Evolutionary conservation across 129 eudicot species (phyloP).

Genomic region (Ambrosia artemisiifolia): DNA sequence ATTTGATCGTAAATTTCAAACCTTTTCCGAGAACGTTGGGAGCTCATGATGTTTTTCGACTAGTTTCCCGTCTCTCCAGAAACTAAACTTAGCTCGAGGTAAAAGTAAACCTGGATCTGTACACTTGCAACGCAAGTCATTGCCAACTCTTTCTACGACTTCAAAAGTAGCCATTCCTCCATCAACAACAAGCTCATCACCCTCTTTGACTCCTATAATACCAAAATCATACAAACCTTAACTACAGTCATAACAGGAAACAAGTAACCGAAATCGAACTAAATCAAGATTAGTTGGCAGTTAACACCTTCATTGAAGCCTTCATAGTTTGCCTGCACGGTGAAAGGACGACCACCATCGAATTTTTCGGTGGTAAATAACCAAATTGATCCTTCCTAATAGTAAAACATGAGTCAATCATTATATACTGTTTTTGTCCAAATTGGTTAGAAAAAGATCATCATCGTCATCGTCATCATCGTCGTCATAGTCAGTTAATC

Average conservation of each 20-base stretch:
- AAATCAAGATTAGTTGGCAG: neutral
- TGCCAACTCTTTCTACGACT: conserved; percentile 56
- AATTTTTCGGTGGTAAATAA: conserved; percentile 34
- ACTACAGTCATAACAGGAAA: neutral
- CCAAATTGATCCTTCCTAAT: conserved; percentile 72
- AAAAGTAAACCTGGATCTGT: conserved; percentile 59
- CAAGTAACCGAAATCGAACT: neutral
- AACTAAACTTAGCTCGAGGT: conserved; percentile 69
- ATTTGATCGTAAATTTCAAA: neutral
- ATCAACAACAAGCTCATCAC: conserved; percentile 68
- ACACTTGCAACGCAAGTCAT: conserved; percentile 61
- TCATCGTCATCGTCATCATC: no score
- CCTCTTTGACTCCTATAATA: conserved; percentile 52
- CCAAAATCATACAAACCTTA: neutral
- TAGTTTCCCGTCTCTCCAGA: conserved; percentile 75
- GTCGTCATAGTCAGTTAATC: no score
- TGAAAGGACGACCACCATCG: conserved; percentile 41
- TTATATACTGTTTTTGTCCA: neutral
- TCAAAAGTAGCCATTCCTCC: conserved; percentile 84
- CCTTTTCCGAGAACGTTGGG: conserved; percentile 64
- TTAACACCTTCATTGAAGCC: conserved; percentile 59
- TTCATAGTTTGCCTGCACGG: conserved; percentile 62
- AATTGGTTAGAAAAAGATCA: no score
- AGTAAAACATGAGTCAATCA: conserved; percentile 9
- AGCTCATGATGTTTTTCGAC: conserved; percentile 50